Evolutionary conservation across 2,329 filamentous ascomycete species (phyloP), one percentile per base, ranked within the genome.

Genomic region (Cercospora canescens): DNA sequence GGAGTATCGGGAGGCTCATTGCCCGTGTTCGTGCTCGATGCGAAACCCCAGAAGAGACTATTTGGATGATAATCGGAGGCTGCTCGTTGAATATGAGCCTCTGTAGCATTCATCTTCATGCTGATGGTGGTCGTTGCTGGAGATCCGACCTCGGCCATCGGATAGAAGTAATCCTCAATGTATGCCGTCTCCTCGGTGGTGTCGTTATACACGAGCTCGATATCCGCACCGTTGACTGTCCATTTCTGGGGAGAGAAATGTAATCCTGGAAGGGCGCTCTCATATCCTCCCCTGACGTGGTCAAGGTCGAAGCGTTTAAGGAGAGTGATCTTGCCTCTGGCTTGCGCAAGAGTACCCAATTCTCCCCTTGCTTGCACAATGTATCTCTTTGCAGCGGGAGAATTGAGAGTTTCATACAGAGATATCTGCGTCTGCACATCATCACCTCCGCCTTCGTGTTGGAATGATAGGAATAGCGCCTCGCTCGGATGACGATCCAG

Each of bases 131-230:
- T 73, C 4, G 69, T 72, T 1, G 79, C 76, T 11, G 70, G 74
- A 1, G 77, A 76, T 3, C 72, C 76, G 1, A 60, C 18, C 0
- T 74, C 70, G 1, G 77, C 77, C 2, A 74, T 69, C 0, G 80
- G 79, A 58, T 82, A 74, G 67, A 84, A 86, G 68, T 81, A 83
- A 69, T 85, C 84, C 66, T 85, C 82, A 56, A 85, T 81, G 60
- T 81, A 82, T 5, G 82, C 83, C 0, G 78, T 81, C 28, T 71
- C 67, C 41, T 78, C 77, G 0, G 71, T 71, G 0, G 72, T 71
- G 0, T 69, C 69, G 62, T 84, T 82, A 66, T 83, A 85, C 2
- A 78, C 72, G 0, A 85, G 69, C 7, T 69, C 72, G 39, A 84
- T 82, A 45, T 78, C 76, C 0, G 71, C 69, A 6, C 73, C 70